Evolutionary conservation across 2,329 filamentous ascomycete species (phyloP).

Genomic region (Catunica adiposa): DNA sequence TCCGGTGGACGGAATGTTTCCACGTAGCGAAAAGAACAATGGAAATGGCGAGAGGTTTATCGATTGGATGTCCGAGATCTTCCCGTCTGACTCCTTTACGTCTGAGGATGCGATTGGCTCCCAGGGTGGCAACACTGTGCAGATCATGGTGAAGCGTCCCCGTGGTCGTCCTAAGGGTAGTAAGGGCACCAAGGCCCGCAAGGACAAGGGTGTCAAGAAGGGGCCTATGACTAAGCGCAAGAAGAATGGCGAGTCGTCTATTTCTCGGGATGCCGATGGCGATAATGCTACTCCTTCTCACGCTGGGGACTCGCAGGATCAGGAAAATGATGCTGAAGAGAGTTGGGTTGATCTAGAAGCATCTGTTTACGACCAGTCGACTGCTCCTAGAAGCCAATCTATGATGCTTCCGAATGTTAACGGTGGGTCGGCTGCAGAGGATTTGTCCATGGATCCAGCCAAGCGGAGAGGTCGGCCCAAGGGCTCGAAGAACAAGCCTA

Average conservation of each 20-base stretch:
- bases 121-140: not conserved
- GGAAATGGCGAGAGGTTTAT: conserved; percentile 42
- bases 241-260: not conserved
- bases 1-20: conserved; percentile 34
- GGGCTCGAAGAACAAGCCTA: conserved; percentile 30
- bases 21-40: conserved; percentile 38
- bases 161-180: conserved; percentile 33
- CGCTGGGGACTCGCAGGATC: not conserved
- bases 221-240: conserved; percentile 9
- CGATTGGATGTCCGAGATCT: conserved; percentile 47
- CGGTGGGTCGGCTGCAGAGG: too few relatives aligned
- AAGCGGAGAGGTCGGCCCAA: conserved; percentile 40
- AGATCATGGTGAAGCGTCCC: conserved; percentile 22
- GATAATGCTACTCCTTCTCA: not conserved
- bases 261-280: not conserved
- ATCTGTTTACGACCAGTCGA: not conserved
- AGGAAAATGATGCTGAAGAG: not conserved
- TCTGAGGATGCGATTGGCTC: conserved; percentile 3
- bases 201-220: conserved; percentile 19
- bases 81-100: conserved; percentile 22
- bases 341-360: conserved; percentile 4
- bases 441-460: conserved; percentile 12
- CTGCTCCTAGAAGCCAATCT: too few relatives aligned
- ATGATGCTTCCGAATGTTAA: too few relatives aligned
- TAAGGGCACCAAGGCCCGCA: conserved; percentile 30